These are phyloP conservation scores for Paratinospora sagittata DNA, from an alignment of 164 flowering plant genomes.

Conservation along the genomic window DNA sequence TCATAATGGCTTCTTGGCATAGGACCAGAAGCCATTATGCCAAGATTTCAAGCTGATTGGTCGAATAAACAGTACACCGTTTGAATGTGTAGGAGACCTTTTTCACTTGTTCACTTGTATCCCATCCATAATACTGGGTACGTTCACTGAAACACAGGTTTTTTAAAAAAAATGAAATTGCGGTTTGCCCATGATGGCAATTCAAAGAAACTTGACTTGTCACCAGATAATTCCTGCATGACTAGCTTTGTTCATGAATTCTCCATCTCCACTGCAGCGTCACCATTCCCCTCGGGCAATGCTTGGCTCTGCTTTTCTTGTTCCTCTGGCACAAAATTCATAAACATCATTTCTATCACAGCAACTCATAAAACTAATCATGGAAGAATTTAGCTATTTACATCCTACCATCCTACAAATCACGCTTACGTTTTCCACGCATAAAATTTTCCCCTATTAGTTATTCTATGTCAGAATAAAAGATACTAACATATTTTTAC, in stretches of 20 bases:
- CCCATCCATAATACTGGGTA: too few species aligned
- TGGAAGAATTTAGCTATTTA: neutral
- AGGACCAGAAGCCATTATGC: neutral
- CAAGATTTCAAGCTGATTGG: neutral
- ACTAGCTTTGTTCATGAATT: neutral
- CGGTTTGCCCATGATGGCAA: too few species aligned
- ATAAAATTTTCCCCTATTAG: neutral
- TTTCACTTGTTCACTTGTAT: neutral
- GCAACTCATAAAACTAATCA: too few species aligned
- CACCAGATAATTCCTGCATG: neutral
- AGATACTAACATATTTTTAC: too few species aligned
- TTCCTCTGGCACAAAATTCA: slow-evolving; percentile 14
- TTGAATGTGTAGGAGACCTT: neutral
- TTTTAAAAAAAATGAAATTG: neutral
- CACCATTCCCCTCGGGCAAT: slow-evolving; percentile 16
- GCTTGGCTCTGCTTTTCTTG: slow-evolving; percentile 17
- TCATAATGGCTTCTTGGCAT: too few species aligned
- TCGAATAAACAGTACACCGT: neutral
- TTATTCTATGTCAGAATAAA: neutral
- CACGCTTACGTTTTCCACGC: neutral
- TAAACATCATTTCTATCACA: neutral
- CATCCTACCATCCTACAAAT: neutral
- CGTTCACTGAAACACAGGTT: too few species aligned
- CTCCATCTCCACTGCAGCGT: neutral
- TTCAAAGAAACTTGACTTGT: neutral